Percentiles rank a stretch among this genome's conserved stretches.
phyloP scores from a whole-genome alignment of 345 rosid genomes.

The Syzygium oleosum region DNA sequence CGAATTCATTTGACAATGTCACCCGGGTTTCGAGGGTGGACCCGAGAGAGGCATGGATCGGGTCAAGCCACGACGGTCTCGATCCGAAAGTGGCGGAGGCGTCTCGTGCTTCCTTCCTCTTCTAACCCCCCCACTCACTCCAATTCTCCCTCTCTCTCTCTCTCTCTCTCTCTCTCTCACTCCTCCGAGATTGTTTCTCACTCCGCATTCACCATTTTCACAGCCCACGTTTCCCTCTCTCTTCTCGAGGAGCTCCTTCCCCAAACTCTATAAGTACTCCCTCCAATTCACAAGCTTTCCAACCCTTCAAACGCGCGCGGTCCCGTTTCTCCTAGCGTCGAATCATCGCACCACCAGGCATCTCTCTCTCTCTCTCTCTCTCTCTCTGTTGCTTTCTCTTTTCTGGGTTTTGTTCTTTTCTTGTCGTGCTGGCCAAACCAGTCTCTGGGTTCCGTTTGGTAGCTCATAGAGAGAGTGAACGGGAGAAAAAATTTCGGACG shows the following conservation, averaged over 20 bases:
- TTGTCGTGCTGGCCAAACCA: background rate
- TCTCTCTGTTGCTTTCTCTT: background rate
- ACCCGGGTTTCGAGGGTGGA: background rate
- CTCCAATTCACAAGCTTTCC: background rate
- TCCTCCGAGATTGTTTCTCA: background rate
- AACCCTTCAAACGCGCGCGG: background rate
- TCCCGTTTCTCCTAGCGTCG: background rate
- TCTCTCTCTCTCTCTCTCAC: background rate
- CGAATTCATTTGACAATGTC: background rate
- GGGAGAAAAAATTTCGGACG: background rate
- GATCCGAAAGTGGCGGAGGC: background rate
- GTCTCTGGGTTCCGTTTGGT: background rate
- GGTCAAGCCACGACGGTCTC: background rate
- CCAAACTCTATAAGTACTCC: background rate
- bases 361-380: background rate
- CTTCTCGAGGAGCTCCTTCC: background rate
- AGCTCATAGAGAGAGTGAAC: background rate
- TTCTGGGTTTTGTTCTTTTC: background rate
- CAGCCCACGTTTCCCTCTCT: background rate
- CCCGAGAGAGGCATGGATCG: slow-evolving; percentile 5
- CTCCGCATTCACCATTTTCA: background rate
- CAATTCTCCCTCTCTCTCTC: background rate
- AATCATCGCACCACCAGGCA: background rate
- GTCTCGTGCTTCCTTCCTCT: background rate
- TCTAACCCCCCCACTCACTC: background rate